Base-by-base conservation (phyloP, 1,139 yeast species). In the Nakaseomyces nivariensis region DNA sequence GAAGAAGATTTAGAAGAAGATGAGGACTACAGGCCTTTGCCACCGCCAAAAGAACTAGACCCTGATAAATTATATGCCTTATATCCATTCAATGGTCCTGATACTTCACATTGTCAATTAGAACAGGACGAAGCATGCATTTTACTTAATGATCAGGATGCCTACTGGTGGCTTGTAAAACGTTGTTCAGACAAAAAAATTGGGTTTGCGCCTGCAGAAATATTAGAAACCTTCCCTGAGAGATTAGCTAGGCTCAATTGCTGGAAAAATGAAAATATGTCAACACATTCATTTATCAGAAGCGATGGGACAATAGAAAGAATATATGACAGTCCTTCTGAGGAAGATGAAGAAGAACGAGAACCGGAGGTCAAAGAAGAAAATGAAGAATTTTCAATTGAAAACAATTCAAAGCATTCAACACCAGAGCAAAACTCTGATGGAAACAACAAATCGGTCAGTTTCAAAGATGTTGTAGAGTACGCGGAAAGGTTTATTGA, bases 191-290 rank as follows among this genome's bases (percentile, higher is more conserved):
- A 84, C 64, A 81, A 77, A 67, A 79, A 79, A 60, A 77, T 89
- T 49, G 98, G 97, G 3, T 94, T 90, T 70, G 94, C 95, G 1
- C 98, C 98, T 0, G 97, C 97, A 1, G 98, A 92, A 66, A 83
- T 95, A 55, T 72, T 92, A 44, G 98, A 92, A 67, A 87, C 96
- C 0, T 89, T 87, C 53, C 86, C 82, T 44, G 98, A 92, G 67
- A 74, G 98, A 51, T 71, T 94, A 49, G 98, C 98, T 0, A 74
- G 98, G 51, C 73, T 89, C 44, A 92, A 92, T 66, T 88, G 96
- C 67, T 88, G 90, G 77, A 84, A 89, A 57, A 92, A 92, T 68
- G 96, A 88, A 66, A 88, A 85, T 46, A 59, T 64, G 58, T 56
- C 63, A 3, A 51, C 63, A 4, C 55, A 56, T n/a, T 49, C 59